phyloP scores from a whole-genome alignment of 257 asterid species.

The Solanum dulcamara region DNA sequence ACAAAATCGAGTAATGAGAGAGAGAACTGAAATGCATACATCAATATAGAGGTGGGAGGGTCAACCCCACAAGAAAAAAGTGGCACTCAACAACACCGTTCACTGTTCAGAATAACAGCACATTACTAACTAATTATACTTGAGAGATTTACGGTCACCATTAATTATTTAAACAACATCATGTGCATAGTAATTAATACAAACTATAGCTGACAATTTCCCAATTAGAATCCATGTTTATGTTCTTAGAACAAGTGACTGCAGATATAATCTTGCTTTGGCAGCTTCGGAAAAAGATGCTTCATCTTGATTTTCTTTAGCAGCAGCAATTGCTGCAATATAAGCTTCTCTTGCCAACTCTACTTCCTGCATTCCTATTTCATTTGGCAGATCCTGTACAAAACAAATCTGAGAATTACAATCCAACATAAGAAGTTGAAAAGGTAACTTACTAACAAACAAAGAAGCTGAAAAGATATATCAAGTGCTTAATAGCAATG shows the following conservation, averaged over 20 bases:
- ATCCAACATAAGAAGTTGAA: not conserved
- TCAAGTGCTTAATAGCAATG: not conserved
- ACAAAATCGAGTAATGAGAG: not conserved
- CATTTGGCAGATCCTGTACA: constrained; percentile 44
- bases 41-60: not conserved
- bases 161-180: not conserved
- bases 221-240: not conserved
- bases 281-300: constrained; percentile 75
- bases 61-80: not conserved
- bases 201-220: not conserved
- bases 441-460: too few species aligned
- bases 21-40: not conserved
- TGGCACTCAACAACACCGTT: not conserved
- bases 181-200: not conserved
- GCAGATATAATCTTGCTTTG: constrained; percentile 59
- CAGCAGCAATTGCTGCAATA: constrained; percentile 52
- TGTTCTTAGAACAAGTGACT: constrained; percentile 32
- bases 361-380: constrained; percentile 42
- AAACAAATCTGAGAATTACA: not conserved
- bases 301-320: constrained; percentile 65
- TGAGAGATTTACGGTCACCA: not conserved
- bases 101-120: not conserved
- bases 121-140: not conserved
- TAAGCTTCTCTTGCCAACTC: constrained; percentile 81
- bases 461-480: not conserved